Percentiles rank a stretch among this genome's conserved stretches.
These are phyloP conservation scores for Thalassiosira pacifica DNA, from an alignment of 352 stramenopile species.

Conservation along the genomic window DNA sequence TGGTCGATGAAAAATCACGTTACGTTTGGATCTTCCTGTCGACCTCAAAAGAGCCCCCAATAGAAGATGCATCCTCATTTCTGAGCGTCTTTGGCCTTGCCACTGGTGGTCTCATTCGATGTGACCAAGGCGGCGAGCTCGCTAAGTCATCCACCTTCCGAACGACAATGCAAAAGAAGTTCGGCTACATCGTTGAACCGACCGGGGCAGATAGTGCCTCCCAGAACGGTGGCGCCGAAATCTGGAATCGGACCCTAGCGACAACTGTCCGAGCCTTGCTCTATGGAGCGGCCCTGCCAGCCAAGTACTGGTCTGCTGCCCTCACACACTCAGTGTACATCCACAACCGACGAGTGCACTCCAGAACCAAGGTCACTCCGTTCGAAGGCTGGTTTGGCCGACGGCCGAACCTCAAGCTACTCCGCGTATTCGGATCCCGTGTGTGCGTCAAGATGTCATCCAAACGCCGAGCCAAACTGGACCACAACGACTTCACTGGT, in stretches of 20 bases:
- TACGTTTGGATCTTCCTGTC: conserved; percentile 39
- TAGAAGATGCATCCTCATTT: conserved; percentile 6
- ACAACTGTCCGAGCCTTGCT: conserved; percentile 29
- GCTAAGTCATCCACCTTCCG: conserved; percentile 11
- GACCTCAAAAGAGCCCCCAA: conserved; percentile 40
- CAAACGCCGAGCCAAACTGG: conserved; percentile 6
- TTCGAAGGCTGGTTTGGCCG: conserved; percentile 34
- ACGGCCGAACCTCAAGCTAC: conserved; percentile 32
- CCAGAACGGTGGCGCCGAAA: conserved; percentile 34
- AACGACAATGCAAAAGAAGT: not conserved
- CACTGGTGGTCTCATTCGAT: conserved; percentile 33
- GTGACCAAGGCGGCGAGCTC: conserved; percentile 47
- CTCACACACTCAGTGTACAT: conserved; percentile 37
- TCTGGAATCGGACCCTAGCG: conserved; percentile 26
- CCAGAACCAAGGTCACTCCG: conserved; percentile 35
- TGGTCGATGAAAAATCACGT: conserved; percentile 13
- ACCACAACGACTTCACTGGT: conserved; percentile 13
- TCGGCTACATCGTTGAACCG: conserved; percentile 41
- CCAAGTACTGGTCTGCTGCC: conserved; percentile 33
- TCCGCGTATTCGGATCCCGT: conserved; percentile 47
- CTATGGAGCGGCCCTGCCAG: conserved; percentile 29
- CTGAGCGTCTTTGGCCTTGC: conserved; percentile 10
- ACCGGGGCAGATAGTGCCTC: conserved; percentile 41
- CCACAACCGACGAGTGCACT: conserved; percentile 26
- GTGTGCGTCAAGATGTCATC: conserved; percentile 14